phyloP scores from a whole-genome alignment of 805 yeast species.

The Lipomyces sp. region DNA sequence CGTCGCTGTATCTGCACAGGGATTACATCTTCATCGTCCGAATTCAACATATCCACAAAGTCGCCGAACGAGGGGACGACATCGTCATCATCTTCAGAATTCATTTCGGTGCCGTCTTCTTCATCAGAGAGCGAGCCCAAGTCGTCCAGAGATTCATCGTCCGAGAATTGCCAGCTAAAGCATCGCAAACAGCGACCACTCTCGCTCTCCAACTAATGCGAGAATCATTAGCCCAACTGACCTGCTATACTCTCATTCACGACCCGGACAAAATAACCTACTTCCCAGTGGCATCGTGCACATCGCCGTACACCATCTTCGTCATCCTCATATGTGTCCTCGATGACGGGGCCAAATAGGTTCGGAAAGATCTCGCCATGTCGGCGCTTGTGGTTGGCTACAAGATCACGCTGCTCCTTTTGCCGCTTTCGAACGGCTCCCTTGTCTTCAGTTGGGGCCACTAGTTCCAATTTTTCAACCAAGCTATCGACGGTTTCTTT shows the following conservation, averaged over 20 bases:
- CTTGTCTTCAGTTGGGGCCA: conserved; percentile 21
- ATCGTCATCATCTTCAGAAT: conserved; percentile 8
- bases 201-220: conserved; percentile 42
- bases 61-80: neutral
- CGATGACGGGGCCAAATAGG: conserved; percentile 48
- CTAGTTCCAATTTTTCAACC: conserved; percentile 15
- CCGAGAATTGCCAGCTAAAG: conserved; percentile 7
- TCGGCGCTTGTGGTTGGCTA: conserved; percentile 43
- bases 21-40: conserved; percentile 12
- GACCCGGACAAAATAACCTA: conserved; percentile 37
- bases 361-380: conserved; percentile 50
- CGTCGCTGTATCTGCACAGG: neutral
- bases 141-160: conserved; percentile 4
- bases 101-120: neutral
- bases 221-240: conserved; percentile 21
- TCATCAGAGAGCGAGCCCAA: neutral
- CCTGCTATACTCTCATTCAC: conserved; percentile 48
- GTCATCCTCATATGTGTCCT: conserved; percentile 53
- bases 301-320: conserved; percentile 73
- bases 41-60: conserved; percentile 4
- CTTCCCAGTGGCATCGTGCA: conserved; percentile 72
- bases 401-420: conserved; percentile 16
- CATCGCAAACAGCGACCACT: conserved; percentile 18
- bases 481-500: conserved; percentile 18
- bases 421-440: conserved; percentile 11